Evolutionary conservation across 306 rosid species (phyloP).

Genomic region (Canavalia ensiformis): DNA sequence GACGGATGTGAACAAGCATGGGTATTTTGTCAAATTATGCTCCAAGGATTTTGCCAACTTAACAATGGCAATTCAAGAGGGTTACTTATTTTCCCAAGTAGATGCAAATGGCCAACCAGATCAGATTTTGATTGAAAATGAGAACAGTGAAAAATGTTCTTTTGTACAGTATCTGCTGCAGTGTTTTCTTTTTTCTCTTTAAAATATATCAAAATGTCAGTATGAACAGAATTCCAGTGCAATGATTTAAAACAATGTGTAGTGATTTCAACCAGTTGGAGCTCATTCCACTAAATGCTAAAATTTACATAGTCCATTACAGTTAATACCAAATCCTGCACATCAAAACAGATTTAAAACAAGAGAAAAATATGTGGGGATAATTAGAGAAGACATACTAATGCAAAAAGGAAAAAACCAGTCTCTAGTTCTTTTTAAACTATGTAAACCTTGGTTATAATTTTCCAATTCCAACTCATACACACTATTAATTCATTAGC

Average conservation of each 20-base stretch:
- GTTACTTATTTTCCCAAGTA: background rate
- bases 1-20: background rate
- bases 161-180: conserved; percentile 26
- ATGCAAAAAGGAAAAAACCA: conserved; percentile 6
- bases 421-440: background rate
- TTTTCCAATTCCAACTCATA: conserved; percentile 18
- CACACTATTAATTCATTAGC: conserved; percentile 16
- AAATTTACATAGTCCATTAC: background rate
- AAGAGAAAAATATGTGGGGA: conserved; percentile 3
- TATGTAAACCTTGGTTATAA: background rate
- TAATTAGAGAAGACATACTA: conserved; percentile 34
- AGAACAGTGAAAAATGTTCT: background rate
- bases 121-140: conserved; percentile 16
- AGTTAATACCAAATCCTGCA: background rate
- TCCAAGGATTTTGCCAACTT: background rate
- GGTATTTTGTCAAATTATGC: background rate
- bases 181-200: background rate
- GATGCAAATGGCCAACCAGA: background rate
- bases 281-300: background rate
- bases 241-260: background rate
- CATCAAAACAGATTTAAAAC: conserved; percentile 28
- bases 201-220: conserved; percentile 21
- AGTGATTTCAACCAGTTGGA: background rate
- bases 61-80: background rate
- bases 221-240: background rate